phyloP scores from a whole-genome alignment of 2,329 filamentous ascomycete species.

The Diaporthe sp. region DNA sequence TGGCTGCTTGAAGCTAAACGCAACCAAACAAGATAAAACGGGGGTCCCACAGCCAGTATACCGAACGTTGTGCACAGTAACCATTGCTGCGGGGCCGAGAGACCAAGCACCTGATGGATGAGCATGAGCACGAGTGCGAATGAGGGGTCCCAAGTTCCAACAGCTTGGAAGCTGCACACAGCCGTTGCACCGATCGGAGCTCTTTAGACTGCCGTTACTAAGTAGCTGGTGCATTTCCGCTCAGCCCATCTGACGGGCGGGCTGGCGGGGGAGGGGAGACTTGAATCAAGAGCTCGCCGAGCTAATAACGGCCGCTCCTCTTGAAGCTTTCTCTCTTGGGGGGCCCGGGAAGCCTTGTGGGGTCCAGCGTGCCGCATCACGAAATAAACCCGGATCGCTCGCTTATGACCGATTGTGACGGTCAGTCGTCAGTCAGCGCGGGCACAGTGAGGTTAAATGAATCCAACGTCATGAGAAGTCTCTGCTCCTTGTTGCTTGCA shows the following conservation, averaged over 20 bases:
- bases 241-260: constrained; percentile 24
- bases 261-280: constrained; percentile 12
- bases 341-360: constrained; percentile 38
- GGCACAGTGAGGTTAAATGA: constrained; percentile 32
- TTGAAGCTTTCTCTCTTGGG: constrained; percentile 40
- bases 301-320: constrained; percentile 30
- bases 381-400: constrained; percentile 42
- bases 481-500: constrained; percentile 17
- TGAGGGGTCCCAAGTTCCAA: constrained; percentile 34
- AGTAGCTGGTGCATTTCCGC: constrained; percentile 17
- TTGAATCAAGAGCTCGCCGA: constrained; percentile 30
- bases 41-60: constrained; percentile 16
- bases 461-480: constrained; percentile 25
- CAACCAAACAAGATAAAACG: background rate
- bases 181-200: constrained; percentile 29
- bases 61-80: constrained; percentile 13
- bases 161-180: constrained; percentile 31
- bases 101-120: constrained; percentile 27
- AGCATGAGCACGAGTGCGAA: constrained; percentile 11
- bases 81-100: constrained; percentile 27
- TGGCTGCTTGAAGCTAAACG: background rate
- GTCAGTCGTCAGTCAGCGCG: constrained; percentile 30
- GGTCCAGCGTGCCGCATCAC: constrained; percentile 39
- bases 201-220: constrained; percentile 17
- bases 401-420: constrained; percentile 41